Base-by-base conservation (phyloP, 108 stramenopile species). In the Cylindrotheca closterium region DNA sequence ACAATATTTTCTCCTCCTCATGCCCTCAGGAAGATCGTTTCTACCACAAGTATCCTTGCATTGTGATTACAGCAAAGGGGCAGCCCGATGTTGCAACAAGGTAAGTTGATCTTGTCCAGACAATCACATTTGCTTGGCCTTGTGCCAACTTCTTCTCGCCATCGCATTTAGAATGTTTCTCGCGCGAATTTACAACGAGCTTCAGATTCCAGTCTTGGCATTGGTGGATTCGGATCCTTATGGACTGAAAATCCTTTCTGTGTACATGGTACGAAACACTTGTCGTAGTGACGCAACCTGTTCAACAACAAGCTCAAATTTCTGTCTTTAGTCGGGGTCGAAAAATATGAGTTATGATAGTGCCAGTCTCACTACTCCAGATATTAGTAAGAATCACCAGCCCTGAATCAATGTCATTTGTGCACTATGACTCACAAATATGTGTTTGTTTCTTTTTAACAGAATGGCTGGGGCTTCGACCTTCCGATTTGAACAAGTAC, bases 201-300 rank as follows among this genome's bases (percentile, higher is more conserved):
- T 98, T 21, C 65, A 94, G 74, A 96, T 98, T 49, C 98, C 98
- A 8, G 98, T 98, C 3, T 68, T 97, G 51, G 98, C 93, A 18
- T 78, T 98, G 63, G 96, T 98, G 1, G 98, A 98, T 64, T 87
- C 86, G 3, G 98, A 98, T 85, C 98, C 98, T 5, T 97, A 98
- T 65, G 98, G 98, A 8, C 84, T 98, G 51, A 98, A 98, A 65
- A 98, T 98, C 74, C 74, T 98, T 18, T 93, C 91, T 26, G 95
- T 95, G 18, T 94, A 96, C 85, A 94, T 95, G 94, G 37, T 42
- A 15, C n/a, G n/a, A n/a, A n/a, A n/a, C n/a, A n/a, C n/a, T n/a
- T n/a, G n/a, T n/a, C n/a, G n/a, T n/a, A n/a, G n/a, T n/a, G n/a
- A n/a, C n/a, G n/a, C n/a, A n/a, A n/a, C n/a, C n/a, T n/a, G n/a